These are phyloP conservation scores for Colletotrichum eleusines DNA, from an alignment of 2,329 filamentous ascomycete species.

Conservation along the genomic window DNA sequence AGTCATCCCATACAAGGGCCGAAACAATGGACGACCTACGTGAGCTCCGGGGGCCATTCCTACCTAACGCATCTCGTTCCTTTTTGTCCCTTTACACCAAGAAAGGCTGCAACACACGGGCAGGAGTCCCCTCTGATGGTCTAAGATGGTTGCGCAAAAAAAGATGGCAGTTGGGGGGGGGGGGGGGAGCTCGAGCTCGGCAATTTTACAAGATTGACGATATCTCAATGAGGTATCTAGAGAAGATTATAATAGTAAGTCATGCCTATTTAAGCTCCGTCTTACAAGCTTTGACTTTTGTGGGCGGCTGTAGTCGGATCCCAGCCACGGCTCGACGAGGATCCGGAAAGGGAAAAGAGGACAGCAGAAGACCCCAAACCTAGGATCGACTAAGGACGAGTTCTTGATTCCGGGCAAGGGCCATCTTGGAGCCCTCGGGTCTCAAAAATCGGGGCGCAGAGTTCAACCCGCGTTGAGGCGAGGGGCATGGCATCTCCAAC, in stretches of 20 bases:
- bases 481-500: not conserved
- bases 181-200: not conserved
- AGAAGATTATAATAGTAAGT: not conserved
- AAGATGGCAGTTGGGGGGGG: not conserved
- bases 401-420: not conserved
- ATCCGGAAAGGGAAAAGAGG: not conserved
- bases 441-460: too few species aligned
- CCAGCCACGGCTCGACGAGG: not conserved
- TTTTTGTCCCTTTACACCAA: not conserved
- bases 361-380: not conserved
- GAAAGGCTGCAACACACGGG: not conserved
- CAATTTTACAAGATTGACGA: not conserved
- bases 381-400: not conserved
- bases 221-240: not conserved
- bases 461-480: not conserved
- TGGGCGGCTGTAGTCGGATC: not conserved
- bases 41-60: not conserved
- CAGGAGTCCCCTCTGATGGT: not conserved
- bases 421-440: not conserved
- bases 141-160: not conserved
- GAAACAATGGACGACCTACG: slow-evolving; percentile 11
- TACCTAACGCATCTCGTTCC: slow-evolving; percentile 29
- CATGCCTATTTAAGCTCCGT: not conserved
- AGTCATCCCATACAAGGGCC: slow-evolving; percentile 1
- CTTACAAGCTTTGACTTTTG: not conserved